Conservation (phyloP, 2,329 filamentous ascomycete genomes). For the Hypoxylon sp. region DNA sequence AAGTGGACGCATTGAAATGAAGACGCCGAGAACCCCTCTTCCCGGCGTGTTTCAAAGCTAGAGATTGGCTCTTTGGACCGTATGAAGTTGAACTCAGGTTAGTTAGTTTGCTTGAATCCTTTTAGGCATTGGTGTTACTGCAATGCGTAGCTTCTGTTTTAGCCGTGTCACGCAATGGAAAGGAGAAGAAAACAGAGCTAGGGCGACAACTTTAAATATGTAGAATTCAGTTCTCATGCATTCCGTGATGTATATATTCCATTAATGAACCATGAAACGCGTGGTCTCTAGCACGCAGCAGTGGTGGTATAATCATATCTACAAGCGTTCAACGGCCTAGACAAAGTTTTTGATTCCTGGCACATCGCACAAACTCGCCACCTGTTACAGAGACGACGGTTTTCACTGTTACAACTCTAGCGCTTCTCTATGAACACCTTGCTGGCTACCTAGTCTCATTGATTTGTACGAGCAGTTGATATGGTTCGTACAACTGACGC, state of each 20-base stretch:
- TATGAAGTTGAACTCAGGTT: not conserved
- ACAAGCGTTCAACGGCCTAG: not conserved
- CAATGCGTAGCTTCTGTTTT: not conserved
- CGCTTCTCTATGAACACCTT: slow-evolving; percentile 4
- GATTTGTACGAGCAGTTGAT: slow-evolving; percentile 3
- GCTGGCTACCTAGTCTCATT: slow-evolving; percentile 12
- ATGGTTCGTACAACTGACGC: slow-evolving; percentile 15
- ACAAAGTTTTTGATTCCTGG: not conserved
- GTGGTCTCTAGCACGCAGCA: no score
- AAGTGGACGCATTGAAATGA: not conserved
- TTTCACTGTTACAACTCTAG: slow-evolving; percentile 2
- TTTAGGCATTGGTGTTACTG: not conserved
- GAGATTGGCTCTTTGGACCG: not conserved
- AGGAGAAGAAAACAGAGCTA: not conserved
- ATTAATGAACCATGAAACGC: no score
- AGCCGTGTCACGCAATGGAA: not conserved
- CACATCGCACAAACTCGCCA: not conserved
- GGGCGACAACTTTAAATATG: not conserved
- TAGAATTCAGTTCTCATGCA: no score
- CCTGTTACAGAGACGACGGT: not conserved
- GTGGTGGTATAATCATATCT: not conserved
- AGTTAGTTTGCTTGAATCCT: not conserved
- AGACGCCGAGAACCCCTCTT: not conserved
- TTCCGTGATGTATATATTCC: no score
- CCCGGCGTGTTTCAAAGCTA: not conserved